Conservation (phyloP, 768 basidiomycete genomes). For the Termitomyces eurrhizus region DNA sequence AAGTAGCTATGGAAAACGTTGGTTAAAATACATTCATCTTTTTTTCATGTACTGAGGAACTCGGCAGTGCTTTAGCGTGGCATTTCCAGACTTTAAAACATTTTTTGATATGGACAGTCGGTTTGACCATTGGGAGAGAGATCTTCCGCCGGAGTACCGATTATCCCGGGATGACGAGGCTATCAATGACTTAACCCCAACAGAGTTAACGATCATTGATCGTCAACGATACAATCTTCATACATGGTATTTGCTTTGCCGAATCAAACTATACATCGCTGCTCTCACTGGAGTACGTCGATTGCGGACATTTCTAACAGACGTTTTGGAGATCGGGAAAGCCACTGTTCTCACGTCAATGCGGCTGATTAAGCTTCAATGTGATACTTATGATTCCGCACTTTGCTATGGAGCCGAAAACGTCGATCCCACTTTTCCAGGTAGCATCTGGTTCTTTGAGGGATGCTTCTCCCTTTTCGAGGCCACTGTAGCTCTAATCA, state of each 20-base stretch:
- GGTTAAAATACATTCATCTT: constrained; percentile 3
- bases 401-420: constrained; percentile 19
- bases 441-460: constrained; percentile 37
- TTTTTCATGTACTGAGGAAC: not conserved
- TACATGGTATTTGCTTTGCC: constrained; percentile 42
- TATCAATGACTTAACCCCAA: constrained; percentile 22
- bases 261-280: constrained; percentile 42
- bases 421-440: constrained; percentile 22
- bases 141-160: constrained; percentile 38
- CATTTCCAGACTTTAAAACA: constrained; percentile 28
- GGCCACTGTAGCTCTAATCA: constrained; percentile 41
- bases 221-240: constrained; percentile 41
- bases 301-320: constrained; percentile 19
- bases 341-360: constrained; percentile 36
- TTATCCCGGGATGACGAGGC: constrained; percentile 24
- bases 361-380: constrained; percentile 41
- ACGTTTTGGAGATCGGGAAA: constrained; percentile 30
- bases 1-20: constrained; percentile 40
- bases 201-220: constrained; percentile 28
- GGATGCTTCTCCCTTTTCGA: constrained; percentile 45
- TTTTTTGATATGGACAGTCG: constrained; percentile 40
- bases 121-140: constrained; percentile 39
- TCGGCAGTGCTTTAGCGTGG: constrained; percentile 31
- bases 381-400: constrained; percentile 30
- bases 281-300: constrained; percentile 33